Conservation (phyloP, 768 basidiomycete species). For the Boletus rex-veris region DNA sequence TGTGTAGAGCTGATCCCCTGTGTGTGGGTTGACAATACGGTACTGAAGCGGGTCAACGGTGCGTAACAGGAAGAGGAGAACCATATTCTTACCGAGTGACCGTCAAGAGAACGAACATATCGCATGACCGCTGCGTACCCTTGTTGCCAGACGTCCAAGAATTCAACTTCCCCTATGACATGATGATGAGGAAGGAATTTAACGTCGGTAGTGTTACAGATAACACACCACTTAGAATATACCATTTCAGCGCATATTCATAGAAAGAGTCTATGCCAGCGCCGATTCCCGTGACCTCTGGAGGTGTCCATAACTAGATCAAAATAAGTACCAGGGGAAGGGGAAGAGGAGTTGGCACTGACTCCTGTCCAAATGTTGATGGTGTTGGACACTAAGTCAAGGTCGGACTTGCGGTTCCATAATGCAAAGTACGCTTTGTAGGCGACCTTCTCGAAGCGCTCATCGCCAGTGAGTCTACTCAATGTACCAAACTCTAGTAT, state of each 20-base stretch:
- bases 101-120: conserved; percentile 76
- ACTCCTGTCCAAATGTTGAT: conserved; percentile 83
- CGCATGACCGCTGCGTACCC: conserved; percentile 83
- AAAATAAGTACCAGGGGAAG: conserved; percentile 6
- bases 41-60: conserved; percentile 48
- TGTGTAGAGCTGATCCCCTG: conserved; percentile 67
- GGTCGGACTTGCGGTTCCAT: conserved; percentile 86
- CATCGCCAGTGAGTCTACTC: conserved; percentile 86
- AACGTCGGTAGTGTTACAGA: background rate
- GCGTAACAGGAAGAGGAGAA: background rate
- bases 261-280: conserved; percentile 96
- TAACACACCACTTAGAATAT: conserved; percentile 71
- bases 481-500: conserved; percentile 94
- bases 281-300: conserved; percentile 78
- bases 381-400: conserved; percentile 86
- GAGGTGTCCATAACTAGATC: conserved; percentile 61
- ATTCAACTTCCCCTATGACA: conserved; percentile 65
- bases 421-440: conserved; percentile 88
- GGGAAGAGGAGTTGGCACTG: conserved; percentile 25
- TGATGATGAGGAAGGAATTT: background rate
- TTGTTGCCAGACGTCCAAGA: conserved; percentile 82
- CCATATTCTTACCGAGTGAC: conserved; percentile 66
- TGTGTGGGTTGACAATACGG: conserved; percentile 77
- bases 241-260: conserved; percentile 93
- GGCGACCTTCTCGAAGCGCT: conserved; percentile 86